Percentiles rank a stretch among this genome's conserved stretches.
These are phyloP conservation scores for Clavaria fumosa DNA, from an alignment of 768 basidiomycete genomes.

Conservation along the genomic window DNA sequence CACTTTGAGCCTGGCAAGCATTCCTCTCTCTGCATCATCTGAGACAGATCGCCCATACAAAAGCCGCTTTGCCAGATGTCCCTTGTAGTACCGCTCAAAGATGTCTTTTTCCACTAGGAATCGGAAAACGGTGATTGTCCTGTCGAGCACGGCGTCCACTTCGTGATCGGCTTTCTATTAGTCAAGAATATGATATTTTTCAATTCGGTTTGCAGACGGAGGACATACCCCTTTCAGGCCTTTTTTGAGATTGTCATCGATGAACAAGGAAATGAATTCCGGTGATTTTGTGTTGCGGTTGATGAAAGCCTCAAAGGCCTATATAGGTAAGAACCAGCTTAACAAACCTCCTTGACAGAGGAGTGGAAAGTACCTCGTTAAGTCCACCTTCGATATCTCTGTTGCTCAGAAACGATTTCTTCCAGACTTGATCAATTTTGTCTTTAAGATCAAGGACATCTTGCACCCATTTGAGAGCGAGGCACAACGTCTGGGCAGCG, in stretches of 20 bases:
- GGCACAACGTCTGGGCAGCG: conserved; percentile 32
- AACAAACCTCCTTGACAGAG: too few relatives aligned
- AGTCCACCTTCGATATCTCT: conserved; percentile 65
- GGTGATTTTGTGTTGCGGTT: conserved; percentile 78
- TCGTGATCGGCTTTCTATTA: conserved; percentile 86
- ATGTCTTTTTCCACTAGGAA: conserved; percentile 91
- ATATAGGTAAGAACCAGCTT: too few relatives aligned
- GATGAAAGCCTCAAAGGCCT: conserved; percentile 91
- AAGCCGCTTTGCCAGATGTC: conserved; percentile 86
- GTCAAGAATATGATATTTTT: conserved; percentile 6
- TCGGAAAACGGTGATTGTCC: conserved; percentile 92
- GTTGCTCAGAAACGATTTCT: conserved; percentile 52
- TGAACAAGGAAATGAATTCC: conserved; percentile 91
- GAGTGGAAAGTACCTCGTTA: conserved; percentile 55
- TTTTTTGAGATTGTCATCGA: conserved; percentile 91
- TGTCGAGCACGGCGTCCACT: conserved; percentile 79
- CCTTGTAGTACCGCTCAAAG: conserved; percentile 97
- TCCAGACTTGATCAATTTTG: conserved; percentile 69
- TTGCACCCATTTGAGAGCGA: conserved; percentile 88
- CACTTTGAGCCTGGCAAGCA: conserved; percentile 93
- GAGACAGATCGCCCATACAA: conserved; percentile 78
- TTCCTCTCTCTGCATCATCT: conserved; percentile 94
- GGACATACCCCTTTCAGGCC: conserved; percentile 79
- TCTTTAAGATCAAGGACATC: conserved; percentile 85
- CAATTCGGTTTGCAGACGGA: neutral